Evolutionary conservation across 139 green algal species (phyloP).

Genomic region (Eudorina sp.): DNA sequence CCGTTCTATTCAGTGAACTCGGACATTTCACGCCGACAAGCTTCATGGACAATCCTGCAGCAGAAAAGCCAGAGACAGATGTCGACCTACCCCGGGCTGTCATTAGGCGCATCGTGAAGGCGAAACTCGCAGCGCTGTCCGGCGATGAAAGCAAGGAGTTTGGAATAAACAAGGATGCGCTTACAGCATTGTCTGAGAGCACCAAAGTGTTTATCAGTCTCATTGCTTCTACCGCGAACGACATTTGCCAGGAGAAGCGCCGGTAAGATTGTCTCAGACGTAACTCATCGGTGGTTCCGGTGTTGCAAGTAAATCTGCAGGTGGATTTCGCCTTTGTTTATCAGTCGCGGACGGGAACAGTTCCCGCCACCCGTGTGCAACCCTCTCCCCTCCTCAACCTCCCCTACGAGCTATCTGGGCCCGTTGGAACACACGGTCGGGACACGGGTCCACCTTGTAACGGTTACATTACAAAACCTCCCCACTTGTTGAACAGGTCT

Average conservation of each 20-base stretch:
- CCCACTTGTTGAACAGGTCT: not conserved
- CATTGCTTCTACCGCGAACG: conserved; percentile 88
- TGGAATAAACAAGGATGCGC: conserved; percentile 81
- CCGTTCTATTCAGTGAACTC: not conserved
- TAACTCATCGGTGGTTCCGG: too few relatives aligned
- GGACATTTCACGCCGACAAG: not conserved
- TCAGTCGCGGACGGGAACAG: too few relatives aligned
- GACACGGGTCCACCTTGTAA: too few relatives aligned
- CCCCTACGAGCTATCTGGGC: too few relatives aligned
- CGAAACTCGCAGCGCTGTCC: conserved; percentile 71
- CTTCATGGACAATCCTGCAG: not conserved
- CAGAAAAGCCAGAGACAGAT: conserved; percentile 35
- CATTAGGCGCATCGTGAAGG: conserved; percentile 87
- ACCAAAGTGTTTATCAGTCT: conserved; percentile 94
- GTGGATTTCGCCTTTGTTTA: too few relatives aligned
- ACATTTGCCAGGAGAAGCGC: conserved; percentile 86
- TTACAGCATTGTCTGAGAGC: conserved; percentile 84
- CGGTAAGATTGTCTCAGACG: conserved; percentile 75
- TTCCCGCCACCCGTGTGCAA: too few relatives aligned
- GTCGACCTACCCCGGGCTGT: conserved; percentile 82
- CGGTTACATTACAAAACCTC: too few relatives aligned
- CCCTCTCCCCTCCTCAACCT: too few relatives aligned
- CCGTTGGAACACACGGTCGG: too few relatives aligned
- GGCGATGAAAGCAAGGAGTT: conserved; percentile 61
- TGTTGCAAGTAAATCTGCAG: not conserved